Percentiles rank a stretch among this genome's conserved stretches.
Evolutionary conservation across 495 filamentous ascomycete genomes (phyloP).

Genomic region (Oidiodendron maius): DNA sequence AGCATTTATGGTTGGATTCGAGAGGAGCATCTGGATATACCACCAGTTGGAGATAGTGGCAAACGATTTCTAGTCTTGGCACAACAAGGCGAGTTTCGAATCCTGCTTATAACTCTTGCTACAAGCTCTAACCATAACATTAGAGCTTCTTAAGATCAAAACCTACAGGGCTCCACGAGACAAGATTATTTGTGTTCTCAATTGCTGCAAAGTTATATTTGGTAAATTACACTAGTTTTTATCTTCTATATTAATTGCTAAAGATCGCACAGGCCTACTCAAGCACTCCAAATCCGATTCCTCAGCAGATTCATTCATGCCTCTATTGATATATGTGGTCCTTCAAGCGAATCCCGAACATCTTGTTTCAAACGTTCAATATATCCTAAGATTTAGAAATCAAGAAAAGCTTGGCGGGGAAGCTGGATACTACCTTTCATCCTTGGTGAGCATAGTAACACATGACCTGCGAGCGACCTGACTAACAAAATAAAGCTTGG

Average conservation of each 20-base stretch:
- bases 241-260: constrained; percentile 1
- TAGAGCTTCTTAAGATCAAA: constrained; percentile 91
- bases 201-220: constrained; percentile 99
- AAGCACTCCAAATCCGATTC: constrained; percentile 89
- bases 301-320: constrained; percentile 93
- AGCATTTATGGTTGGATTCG: constrained; percentile 92
- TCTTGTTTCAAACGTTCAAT: constrained; percentile 95
- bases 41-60: constrained; percentile 75
- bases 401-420: constrained; percentile 96
- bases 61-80: constrained; percentile 82
- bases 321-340: constrained; percentile 92
- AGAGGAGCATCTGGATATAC: constrained; percentile 93
- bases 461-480: not conserved
- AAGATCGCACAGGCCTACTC: constrained; percentile 59
- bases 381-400: constrained; percentile 93
- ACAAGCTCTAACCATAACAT: not conserved
- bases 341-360: constrained; percentile 91
- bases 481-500: constrained; percentile 58
- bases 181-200: constrained; percentile 97
- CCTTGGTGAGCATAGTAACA: constrained; percentile 56
- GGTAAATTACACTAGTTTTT: constrained; percentile 42
- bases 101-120: not conserved
- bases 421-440: constrained; percentile 96
- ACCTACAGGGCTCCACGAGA: constrained; percentile 92
- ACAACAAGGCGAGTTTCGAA: constrained; percentile 61